These are phyloP conservation scores for Dendrocalamus sinicus DNA, from an alignment of 176 grass and related monocot species.

Conservation along the genomic window DNA sequence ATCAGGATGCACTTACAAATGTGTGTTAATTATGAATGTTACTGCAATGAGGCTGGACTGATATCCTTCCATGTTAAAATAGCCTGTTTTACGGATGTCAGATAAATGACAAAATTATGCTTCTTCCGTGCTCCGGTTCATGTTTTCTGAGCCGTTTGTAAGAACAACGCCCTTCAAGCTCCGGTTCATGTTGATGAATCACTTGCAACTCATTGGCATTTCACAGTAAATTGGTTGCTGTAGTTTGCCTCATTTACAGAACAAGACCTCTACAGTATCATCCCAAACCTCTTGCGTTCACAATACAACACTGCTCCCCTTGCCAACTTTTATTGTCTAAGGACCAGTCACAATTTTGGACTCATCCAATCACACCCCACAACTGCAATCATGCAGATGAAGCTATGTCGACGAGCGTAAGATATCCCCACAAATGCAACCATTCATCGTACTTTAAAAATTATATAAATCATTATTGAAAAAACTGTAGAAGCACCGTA, in stretches of 20 bases:
- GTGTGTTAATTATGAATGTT: not conserved
- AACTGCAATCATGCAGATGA: not conserved
- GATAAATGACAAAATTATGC: not conserved
- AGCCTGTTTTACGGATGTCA: not conserved
- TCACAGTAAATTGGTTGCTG: not conserved
- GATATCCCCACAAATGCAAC: too few species aligned
- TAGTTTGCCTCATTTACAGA: conserved; percentile 19
- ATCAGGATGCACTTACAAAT: not conserved
- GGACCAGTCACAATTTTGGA: not conserved
- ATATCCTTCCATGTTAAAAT: not conserved
- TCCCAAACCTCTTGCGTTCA: not conserved
- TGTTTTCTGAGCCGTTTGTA: not conserved
- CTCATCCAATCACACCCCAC: not conserved
- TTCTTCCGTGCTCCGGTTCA: not conserved
- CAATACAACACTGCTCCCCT: not conserved
- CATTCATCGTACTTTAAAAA: too few species aligned
- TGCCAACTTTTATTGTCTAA: not conserved
- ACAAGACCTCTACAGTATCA: not conserved
- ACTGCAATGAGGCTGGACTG: not conserved
- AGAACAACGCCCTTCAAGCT: not conserved
- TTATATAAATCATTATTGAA: too few species aligned
- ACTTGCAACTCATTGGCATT: not conserved
- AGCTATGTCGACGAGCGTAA: not conserved
- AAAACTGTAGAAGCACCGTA: not conserved
- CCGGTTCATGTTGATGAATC: not conserved